Evolutionary conservation across 768 basidiomycete genomes (phyloP), one percentile per base, ranked within the genome.

Genomic region (Mycena galopus): DNA sequence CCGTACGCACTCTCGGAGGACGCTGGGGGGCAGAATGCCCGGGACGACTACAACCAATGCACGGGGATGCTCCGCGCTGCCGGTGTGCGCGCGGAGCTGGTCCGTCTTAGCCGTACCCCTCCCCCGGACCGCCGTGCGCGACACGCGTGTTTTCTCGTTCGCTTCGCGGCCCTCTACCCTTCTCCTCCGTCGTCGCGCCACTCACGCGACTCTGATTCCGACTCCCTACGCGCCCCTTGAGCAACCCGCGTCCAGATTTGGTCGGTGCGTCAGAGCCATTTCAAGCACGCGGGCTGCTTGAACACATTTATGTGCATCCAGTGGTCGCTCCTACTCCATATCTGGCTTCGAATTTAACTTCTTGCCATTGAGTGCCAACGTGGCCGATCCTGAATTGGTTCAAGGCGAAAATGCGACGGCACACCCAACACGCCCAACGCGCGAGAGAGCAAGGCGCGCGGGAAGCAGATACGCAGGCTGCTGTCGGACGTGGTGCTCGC

Each of bases 401-500:
- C 81, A 84, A 47, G 83, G 83, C 29, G 89, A 87, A 53, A 80
- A 74, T 35, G 82, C 65, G 47, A n/a, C n/a, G n/a, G n/a, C n/a
- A n/a, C n/a, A n/a, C n/a, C n/a, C n/a, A n/a, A n/a, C n/a, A n/a
- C n/a, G n/a, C n/a, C n/a, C n/a, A n/a, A n/a, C n/a, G n/a, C n/a
- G n/a, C n/a, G n/a, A n/a, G 44, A 47, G 44, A 47, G 44, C 44
- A 21, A n/a, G 44, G n/a, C 44, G 44, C 44, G 44, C 12, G 59
- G 42, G 59, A 25, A 37, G 21, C 65, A 93, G 91, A 4, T 30
- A 7, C 44, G 44, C 29, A 29, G 61, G 79, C 86, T 94, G 5
- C 88, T 99, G n/a, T 88, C 89, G 62, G 87, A 93, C 64, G 92
- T 94, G 3, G 91, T 99, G 5, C 87, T 99, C 21, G 94, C 96